Base-by-base conservation (phyloP, 108 stramenopile species). In the Chaetoceros tenuissimus region DNA sequence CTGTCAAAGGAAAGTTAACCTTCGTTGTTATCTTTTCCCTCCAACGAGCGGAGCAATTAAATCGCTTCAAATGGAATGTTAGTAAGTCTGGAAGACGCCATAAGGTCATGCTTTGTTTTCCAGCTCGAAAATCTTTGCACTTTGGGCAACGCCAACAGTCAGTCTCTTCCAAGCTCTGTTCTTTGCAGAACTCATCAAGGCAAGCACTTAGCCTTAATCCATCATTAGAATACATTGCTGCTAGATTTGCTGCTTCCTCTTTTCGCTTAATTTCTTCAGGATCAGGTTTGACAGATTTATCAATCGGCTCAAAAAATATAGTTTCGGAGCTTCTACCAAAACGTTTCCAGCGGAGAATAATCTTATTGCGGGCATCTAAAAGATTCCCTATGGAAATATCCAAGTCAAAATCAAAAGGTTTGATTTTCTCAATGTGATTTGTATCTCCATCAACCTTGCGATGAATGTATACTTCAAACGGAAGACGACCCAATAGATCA, bases 21-120 rank as follows among this genome's bases (percentile, higher is more conserved):
- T 87, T 78, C 22, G 96, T 94, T 30, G 88, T 80, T 46, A 98
- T 89, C 69, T 97, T 97, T 66, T 92, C 89, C 27, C 93, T 72
- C 85, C 92, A 96, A 8, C 87, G 68, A n/a, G 87, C 75, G 16
- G 91, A 84, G 31, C 77, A 85, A 54, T 93, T 90, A 71, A 98
- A 96, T 5, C 97, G 89, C 74, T 98, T 98, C 54, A 98, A 65
- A 58, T 96, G 88, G 60, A 98, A 81, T 8, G 90, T 89, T 29
- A 97, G 60, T 8, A 96, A 51, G 66, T 95, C 94, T 17, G 97
- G 97, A 31, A 94, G 60, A 28, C 82, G 73, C 95, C 96, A 96
- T 13, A 96, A 70, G 28, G 77, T 64, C 71, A 94, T 84, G 56
- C 77, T 81, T 69, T 95, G 87, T 29, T 77, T 86, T 10, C 90